Evolutionary conservation across 1,139 yeast species (phyloP), one percentile per base, ranked within the genome.

Genomic region (Debaryomyces fabryi): DNA sequence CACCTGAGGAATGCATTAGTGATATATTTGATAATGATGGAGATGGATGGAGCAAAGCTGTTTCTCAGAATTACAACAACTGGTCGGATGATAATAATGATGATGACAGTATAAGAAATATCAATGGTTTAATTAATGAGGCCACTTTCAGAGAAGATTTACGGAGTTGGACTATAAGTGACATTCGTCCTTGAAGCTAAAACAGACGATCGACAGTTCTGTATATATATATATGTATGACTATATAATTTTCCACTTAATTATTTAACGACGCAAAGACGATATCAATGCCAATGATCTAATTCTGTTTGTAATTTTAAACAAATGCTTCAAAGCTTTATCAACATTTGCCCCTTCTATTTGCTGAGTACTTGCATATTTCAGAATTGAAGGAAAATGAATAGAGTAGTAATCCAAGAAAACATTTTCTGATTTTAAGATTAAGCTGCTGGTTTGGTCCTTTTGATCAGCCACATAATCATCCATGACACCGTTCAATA

Each of bases 11-110:
- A 48, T 82, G 93, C 54, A 76, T 91, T 9, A 82, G 84, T 38
- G 96, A 89, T 62, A 86, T 92, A 2, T 79, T 90, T 52, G 77
- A 80, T 20, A 65, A 67, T 42, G 88, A 87, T 20, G 88, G 92
- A 1, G 80, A 82, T 46, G 95, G 93, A 0, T 86, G 87, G 87
- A 71, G 64, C 53, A 65, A 67, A 44, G 69, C 67, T 40, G 67
- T 64, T 24, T 35, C 47, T 29, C 52, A 56, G 35, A 53, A 48
- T 18, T 55, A 53, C 33, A 49, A 51, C 5, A 41, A 48, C 4
- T 51, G 57, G 57, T 49, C 39, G n/a, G 56, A 55, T 15, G 58
- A 48, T 25, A 55, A 54, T 18, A 71, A 71, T 47, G 72, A 73
- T 47, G 81, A 76, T 50, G 75, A 70, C 20, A 77, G 76, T 32